phyloP scores from a whole-genome alignment of 352 stramenopile species.

The Globisporangium rhizosaccharum region DNA sequence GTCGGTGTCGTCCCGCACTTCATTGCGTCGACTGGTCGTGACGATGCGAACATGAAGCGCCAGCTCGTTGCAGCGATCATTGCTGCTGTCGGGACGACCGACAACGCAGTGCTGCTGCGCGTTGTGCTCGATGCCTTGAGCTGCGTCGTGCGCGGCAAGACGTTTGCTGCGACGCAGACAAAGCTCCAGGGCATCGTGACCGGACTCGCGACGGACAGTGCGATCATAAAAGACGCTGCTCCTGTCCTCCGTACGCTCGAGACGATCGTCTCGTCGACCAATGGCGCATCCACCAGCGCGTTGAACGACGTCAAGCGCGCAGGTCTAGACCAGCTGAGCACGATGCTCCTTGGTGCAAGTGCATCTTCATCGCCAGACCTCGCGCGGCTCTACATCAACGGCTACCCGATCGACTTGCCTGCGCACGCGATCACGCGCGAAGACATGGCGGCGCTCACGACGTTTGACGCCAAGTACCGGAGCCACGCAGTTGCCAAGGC shows the following conservation, averaged over 20 bases:
- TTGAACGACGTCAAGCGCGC: conserved; percentile 19
- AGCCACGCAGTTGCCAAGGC: conserved; percentile 64
- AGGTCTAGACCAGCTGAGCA: conserved; percentile 33
- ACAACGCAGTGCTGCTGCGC: conserved; percentile 43
- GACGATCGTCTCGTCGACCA: conserved; percentile 14
- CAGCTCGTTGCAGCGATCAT: conserved; percentile 44
- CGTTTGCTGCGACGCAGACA: conserved; percentile 32
- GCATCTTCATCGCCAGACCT: conserved; percentile 24
- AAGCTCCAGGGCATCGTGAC: conserved; percentile 48
- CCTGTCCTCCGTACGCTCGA: conserved; percentile 12
- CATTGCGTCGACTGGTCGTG: conserved; percentile 5
- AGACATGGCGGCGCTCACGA: conserved; percentile 59
- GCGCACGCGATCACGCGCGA: conserved; percentile 45
- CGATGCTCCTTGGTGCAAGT: conserved; percentile 30
- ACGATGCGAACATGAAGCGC: conserved; percentile 8
- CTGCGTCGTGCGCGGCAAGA: conserved; percentile 53
- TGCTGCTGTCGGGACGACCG: conserved; percentile 41
- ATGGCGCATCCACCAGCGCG: background rate
- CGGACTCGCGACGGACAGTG: conserved; percentile 18
- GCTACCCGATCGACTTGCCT: conserved; percentile 51
- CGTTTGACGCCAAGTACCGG: conserved; percentile 65
- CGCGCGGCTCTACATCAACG: conserved; percentile 68
- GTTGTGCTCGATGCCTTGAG: conserved; percentile 51
- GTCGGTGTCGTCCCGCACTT: conserved; percentile 53
- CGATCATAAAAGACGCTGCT: background rate